Conservation (phyloP, 2,329 filamentous ascomycete species). For the Monilinia vaccinii-corymbosi region DNA sequence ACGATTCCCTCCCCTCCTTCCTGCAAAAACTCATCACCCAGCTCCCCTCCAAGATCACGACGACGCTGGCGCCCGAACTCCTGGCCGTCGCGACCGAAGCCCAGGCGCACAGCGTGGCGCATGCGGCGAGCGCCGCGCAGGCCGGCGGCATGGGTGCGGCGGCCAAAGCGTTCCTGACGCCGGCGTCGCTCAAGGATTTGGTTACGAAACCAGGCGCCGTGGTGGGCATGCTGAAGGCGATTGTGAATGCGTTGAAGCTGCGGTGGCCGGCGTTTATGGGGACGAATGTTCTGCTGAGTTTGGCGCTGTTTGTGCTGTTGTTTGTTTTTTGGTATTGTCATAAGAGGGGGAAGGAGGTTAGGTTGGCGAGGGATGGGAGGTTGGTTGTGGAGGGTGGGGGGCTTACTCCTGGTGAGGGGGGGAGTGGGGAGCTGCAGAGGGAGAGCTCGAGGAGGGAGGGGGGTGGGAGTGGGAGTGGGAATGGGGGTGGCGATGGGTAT, state of each 20-base stretch:
- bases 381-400: not conserved
- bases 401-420: conserved; percentile 13
- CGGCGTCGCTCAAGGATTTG: conserved; percentile 67
- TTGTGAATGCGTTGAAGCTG: conserved; percentile 77
- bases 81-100: conserved; percentile 71
- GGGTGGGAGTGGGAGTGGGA: not conserved
- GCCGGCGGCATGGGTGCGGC: conserved; percentile 39
- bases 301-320: conserved; percentile 74
- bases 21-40: conserved; percentile 80
- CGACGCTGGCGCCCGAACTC: conserved; percentile 69
- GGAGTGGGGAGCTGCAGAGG: not conserved
- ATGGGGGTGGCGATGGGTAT: conserved; percentile 3
- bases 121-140: conserved; percentile 12
- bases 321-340: conserved; percentile 98
- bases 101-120: conserved; percentile 32
- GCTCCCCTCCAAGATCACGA: conserved; percentile 73
- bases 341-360: conserved; percentile 81
- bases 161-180: conserved; percentile 57
- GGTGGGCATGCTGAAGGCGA: conserved; percentile 76
- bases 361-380: conserved; percentile 41
- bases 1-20: conserved; percentile 63
- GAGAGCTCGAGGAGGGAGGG: not conserved
- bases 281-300: conserved; percentile 82
- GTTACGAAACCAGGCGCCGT: conserved; percentile 82
- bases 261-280: conserved; percentile 87